Conservation (phyloP, 176 grass and related monocot species). For the Eleusine indica region DNA sequence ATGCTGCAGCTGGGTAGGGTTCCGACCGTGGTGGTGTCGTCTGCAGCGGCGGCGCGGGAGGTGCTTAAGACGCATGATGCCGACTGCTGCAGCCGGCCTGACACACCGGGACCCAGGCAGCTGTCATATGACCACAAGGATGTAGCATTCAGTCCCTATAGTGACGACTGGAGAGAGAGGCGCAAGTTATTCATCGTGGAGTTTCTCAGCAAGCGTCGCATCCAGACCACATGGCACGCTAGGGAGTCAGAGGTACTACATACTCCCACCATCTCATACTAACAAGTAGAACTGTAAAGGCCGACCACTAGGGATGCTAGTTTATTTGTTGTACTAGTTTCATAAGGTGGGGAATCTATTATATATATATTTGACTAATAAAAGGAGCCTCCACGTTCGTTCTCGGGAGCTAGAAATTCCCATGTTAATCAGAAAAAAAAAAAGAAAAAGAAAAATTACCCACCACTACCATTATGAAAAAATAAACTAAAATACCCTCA, state of each 20-base stretch:
- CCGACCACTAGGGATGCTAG: too few species aligned
- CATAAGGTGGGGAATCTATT: too few species aligned
- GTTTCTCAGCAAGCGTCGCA: slow-evolving; percentile 48
- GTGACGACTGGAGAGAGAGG: slow-evolving; percentile 43
- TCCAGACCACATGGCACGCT: slow-evolving; percentile 20
- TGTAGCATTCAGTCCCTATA: slow-evolving; percentile 48
- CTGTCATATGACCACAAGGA: slow-evolving; percentile 32
- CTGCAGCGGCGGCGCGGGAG: slow-evolving; percentile 49
- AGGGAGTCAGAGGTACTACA: slow-evolving; percentile 1
- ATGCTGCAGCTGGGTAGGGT: slow-evolving; percentile 52
- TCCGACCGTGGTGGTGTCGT: slow-evolving; percentile 52
- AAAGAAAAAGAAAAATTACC: too few species aligned
- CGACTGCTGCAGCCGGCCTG: background rate
- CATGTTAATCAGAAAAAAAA: too few species aligned
- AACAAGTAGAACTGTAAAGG: too few species aligned
- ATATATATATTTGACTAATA: too few species aligned
- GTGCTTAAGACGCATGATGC: slow-evolving; percentile 52
- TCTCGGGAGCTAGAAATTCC: too few species aligned
- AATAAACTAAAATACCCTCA: too few species aligned
- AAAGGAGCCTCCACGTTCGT: too few species aligned
- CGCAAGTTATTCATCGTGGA: slow-evolving; percentile 51
- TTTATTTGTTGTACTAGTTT: too few species aligned
- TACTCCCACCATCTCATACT: too few species aligned
- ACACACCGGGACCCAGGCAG: slow-evolving; percentile 4
- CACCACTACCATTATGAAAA: too few species aligned